phyloP scores from a whole-genome alignment of 805 yeast species.

The Saccharomyces eubayanus region DNA sequence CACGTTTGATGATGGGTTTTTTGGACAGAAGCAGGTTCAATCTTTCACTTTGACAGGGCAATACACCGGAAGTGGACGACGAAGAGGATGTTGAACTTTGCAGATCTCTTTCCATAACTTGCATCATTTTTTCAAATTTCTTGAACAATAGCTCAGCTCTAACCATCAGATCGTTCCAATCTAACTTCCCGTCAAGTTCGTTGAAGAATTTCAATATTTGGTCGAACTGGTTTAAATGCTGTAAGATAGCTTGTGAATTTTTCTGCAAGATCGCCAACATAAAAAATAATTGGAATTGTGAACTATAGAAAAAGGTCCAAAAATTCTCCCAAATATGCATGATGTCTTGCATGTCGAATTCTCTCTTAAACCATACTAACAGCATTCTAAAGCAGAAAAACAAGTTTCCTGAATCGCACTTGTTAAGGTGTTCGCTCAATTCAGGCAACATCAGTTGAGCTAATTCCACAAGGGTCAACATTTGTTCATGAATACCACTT shows the following conservation, averaged over 20 bases:
- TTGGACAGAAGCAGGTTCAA: conserved; percentile 53
- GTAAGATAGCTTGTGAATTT: conserved; percentile 67
- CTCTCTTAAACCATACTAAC: conserved; percentile 91
- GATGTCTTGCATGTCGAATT: conserved; percentile 71
- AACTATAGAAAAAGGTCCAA: conserved; percentile 79
- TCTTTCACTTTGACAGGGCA: conserved; percentile 24
- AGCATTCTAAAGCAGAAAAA: conserved; percentile 94
- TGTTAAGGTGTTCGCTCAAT: conserved; percentile 70
- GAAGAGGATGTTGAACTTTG: conserved; percentile 1
- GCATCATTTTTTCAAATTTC: conserved; percentile 71
- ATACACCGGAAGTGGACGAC: conserved; percentile 1
- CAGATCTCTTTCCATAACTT: conserved; percentile 58
- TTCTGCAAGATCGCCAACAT: conserved; percentile 86
- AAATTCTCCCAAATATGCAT: conserved; percentile 84
- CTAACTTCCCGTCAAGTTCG: conserved; percentile 71
- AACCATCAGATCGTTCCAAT: conserved; percentile 68
- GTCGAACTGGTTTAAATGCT: conserved; percentile 71
- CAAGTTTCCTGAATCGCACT: conserved; percentile 81
- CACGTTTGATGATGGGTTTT: conserved; percentile 57
- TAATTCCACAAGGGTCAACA: conserved; percentile 72
- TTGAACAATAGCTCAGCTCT: conserved; percentile 78
- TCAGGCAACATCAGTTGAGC: conserved; percentile 88
- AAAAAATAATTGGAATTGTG: conserved; percentile 82
- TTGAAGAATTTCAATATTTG: conserved; percentile 90
- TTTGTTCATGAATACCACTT: conserved; percentile 85